Evolutionary conservation across 768 basidiomycete species (phyloP).

Genomic region (Termitomyces sp.): DNA sequence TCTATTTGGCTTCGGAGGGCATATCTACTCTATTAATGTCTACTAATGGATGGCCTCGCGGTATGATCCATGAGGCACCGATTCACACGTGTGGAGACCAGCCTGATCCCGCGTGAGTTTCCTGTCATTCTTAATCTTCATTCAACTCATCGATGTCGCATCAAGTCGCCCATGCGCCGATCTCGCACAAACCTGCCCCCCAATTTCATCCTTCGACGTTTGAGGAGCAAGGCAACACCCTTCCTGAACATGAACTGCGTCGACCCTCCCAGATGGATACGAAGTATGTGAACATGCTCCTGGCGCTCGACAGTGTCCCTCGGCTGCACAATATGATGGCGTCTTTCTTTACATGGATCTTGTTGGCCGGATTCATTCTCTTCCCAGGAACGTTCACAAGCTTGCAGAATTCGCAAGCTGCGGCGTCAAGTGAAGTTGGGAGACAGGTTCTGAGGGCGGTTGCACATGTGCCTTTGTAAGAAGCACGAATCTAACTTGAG

Average conservation of each 20-base stretch:
- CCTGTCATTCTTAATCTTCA: neutral
- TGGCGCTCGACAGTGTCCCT: slow-evolving; percentile 56
- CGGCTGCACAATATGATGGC: slow-evolving; percentile 44
- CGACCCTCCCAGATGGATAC: slow-evolving; percentile 35
- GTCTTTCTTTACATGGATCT: slow-evolving; percentile 59
- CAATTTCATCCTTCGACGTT: neutral
- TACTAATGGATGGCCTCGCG: neutral
- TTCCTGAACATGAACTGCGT: neutral
- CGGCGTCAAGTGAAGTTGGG: slow-evolving; percentile 23
- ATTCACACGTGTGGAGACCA: neutral
- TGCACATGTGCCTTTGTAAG: slow-evolving; percentile 42
- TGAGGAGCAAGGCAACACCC: neutral
- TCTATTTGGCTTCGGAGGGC: neutral
- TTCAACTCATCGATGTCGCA: neutral
- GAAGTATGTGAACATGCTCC: slow-evolving; percentile 58
- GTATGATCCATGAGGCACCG: neutral
- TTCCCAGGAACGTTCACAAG: slow-evolving; percentile 62
- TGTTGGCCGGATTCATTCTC: slow-evolving; percentile 58
- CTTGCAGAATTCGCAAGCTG: slow-evolving; percentile 27
- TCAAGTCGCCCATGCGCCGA: neutral
- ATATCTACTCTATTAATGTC: neutral
- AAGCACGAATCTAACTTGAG: neutral
- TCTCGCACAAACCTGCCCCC: neutral
- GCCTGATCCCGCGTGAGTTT: neutral
- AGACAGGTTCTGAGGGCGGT: slow-evolving; percentile 31